Conservation (phyloP, 1,139 yeast genomes). For the Lodderomyces oxycetoniae region DNA sequence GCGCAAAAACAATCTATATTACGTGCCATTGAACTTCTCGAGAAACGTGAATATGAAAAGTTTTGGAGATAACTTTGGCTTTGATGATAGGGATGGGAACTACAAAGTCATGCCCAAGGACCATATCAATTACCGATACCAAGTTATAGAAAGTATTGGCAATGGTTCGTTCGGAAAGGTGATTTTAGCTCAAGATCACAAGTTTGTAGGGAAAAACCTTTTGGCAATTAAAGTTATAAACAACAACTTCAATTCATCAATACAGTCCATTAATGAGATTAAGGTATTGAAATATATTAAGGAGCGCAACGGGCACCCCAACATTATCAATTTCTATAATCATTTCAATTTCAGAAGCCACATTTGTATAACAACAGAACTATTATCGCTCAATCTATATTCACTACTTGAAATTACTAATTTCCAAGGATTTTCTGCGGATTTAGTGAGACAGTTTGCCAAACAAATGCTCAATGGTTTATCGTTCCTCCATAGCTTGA, state of each 20-base stretch:
- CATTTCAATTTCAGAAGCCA: slow-evolving; percentile 82
- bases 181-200: slow-evolving; percentile 65
- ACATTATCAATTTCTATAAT: slow-evolving; percentile 52
- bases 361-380: slow-evolving; percentile 75
- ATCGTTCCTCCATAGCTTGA: slow-evolving; percentile 50
- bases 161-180: slow-evolving; percentile 87
- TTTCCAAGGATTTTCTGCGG: slow-evolving; percentile 58
- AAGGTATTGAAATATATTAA: slow-evolving; percentile 54
- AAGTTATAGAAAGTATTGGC: slow-evolving; percentile 58
- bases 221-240: slow-evolving; percentile 72
- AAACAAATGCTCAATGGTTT: slow-evolving; percentile 57
- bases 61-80: slow-evolving; percentile 55
- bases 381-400: slow-evolving; percentile 63
- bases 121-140: slow-evolving; percentile 73
- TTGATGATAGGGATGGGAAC: slow-evolving; percentile 68
- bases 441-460: slow-evolving; percentile 47
- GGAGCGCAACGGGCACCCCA: slow-evolving; percentile 12
- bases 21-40: slow-evolving; percentile 23
- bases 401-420: slow-evolving; percentile 58
- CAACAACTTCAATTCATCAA: slow-evolving; percentile 67
- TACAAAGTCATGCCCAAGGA: slow-evolving; percentile 56
- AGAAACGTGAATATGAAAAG: slow-evolving; percentile 41
- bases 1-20: slow-evolving; percentile 38
- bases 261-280: slow-evolving; percentile 72
- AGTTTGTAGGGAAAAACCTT: slow-evolving; percentile 27